Base-by-base conservation (phyloP, 1,139 yeast genomes). In the Yamadazyma membranifaciens region DNA sequence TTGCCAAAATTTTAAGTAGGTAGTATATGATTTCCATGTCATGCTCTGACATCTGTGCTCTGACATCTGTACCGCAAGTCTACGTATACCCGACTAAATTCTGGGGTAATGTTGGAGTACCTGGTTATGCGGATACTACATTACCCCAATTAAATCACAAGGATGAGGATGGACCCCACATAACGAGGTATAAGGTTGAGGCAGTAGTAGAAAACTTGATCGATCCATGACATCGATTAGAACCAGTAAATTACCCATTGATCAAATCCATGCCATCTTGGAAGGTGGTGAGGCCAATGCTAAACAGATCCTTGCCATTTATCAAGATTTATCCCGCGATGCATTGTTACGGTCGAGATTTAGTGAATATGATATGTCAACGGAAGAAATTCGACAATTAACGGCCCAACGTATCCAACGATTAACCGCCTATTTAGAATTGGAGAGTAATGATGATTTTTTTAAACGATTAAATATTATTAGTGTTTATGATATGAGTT, bases 401-500 rank as follows among this genome's bases (percentile, higher is more conserved):
- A 62, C 71, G 22, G 69, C 64, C 28, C 41, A 49, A 30, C 67
- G 64, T 53, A 69, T 71, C 45, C 57, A 61, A 50, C 61, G 75
- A 43, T 51, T 70, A 39, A 50, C 72, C 24, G 56, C 65, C 44
- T 71, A 69, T 52, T 50, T 68, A 38, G 77, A 71, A 57, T 45
- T 46, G 24, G 75, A 69, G 41, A 51, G 64, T 12, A 50, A 59
- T 36, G 65, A 63, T n/a, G 62, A 59, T 41, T 66, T 69, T 52
- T 63, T 65, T 50, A 57, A 60, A 45, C 57, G 75, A 48, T 60
- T 70, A 47, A 63, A 69, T 48, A 83, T 85, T 56, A 76, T 86
- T 35, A 78, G 81, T 39, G 70, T 81, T 26, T 72, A 58, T 45
- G 75, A 80, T 46, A 87, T 92, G 16, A 74, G 88, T 46, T 61